A percentile compares a stretch with the other conserved stretches of the same genome.
Evolutionary conservation across 208 protist species (phyloP).

Genomic region (Trypanosoma theileri): DNA sequence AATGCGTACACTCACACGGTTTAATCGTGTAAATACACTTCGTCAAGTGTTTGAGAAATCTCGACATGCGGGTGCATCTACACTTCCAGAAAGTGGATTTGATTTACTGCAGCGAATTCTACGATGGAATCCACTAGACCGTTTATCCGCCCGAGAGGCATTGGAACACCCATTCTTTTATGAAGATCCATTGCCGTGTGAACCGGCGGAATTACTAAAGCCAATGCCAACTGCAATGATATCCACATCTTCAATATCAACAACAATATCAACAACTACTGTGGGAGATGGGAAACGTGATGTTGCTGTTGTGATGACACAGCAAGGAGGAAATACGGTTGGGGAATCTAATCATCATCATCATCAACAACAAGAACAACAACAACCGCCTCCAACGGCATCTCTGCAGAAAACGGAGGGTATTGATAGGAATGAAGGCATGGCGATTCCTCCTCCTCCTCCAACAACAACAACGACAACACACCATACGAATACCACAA

Average conservation of each 20-base stretch:
- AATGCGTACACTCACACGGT: conserved; percentile 57
- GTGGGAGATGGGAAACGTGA: no score
- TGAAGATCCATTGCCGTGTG: conserved; percentile 64
- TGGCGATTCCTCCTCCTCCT: no score
- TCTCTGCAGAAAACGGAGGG: no score
- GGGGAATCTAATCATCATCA: no score
- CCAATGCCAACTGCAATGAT: conserved; percentile 47
- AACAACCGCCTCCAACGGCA: no score
- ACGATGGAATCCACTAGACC: conserved; percentile 73
- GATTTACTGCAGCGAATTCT: conserved; percentile 75
- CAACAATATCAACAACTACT: conserved; percentile 2
- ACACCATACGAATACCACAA: no score
- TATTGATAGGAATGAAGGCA: no score
- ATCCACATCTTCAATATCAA: not conserved
- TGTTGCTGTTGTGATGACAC: no score
- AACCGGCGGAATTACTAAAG: conserved; percentile 54
- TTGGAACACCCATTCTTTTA: conserved; percentile 84
- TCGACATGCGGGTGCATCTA: conserved; percentile 12
- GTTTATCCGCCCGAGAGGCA: conserved; percentile 67
- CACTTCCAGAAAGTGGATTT: conserved; percentile 49
- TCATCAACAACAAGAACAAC: no score
- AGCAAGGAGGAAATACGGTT: no score
- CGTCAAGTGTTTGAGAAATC: conserved; percentile 41
- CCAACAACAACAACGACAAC: no score
- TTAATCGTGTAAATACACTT: conserved; percentile 57